A percentile compares a stretch with the other conserved stretches of the same genome.
Conservation (phyloP, 2,329 filamentous ascomycete genomes). For the Pseudogymnoascus sp. region DNA sequence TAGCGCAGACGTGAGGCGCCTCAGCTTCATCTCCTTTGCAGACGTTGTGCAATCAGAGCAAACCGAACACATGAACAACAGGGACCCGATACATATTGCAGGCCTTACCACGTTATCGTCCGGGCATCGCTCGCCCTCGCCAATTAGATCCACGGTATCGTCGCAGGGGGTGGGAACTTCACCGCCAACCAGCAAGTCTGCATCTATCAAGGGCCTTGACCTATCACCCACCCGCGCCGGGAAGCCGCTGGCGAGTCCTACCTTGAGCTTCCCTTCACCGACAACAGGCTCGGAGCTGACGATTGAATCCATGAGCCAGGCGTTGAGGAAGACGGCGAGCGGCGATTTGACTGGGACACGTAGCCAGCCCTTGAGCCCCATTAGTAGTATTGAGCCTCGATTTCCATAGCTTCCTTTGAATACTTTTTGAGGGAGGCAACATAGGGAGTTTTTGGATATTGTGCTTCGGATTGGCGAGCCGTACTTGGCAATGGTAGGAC, state of each 20-base stretch:
- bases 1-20: slow-evolving; percentile 66
- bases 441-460: neutral
- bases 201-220: slow-evolving; percentile 68
- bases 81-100: slow-evolving; percentile 64
- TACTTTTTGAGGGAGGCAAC: neutral
- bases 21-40: slow-evolving; percentile 95
- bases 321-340: slow-evolving; percentile 75
- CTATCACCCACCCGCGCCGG: slow-evolving; percentile 53
- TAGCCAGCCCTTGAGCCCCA: slow-evolving; percentile 52
- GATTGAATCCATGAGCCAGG: slow-evolving; percentile 91
- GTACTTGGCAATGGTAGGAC: slow-evolving; percentile 1
- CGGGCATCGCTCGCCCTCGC: slow-evolving; percentile 66
- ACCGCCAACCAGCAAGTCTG: slow-evolving; percentile 68
- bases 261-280: slow-evolving; percentile 46
- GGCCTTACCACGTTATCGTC: slow-evolving; percentile 56
- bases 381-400: slow-evolving; percentile 31
- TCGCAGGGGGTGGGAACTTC: slow-evolving; percentile 62
- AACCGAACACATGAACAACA: slow-evolving; percentile 51
- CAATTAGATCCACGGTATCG: slow-evolving; percentile 70
- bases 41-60: slow-evolving; percentile 88
- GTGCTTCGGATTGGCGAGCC: slow-evolving; percentile 3
- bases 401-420: neutral
- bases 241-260: slow-evolving; percentile 56
- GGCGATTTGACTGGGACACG: slow-evolving; percentile 59
- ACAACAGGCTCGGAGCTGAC: slow-evolving; percentile 61